These are phyloP conservation scores for Rhizopogon salebrosus DNA, from an alignment of 768 basidiomycete species.

Conservation along the genomic window DNA sequence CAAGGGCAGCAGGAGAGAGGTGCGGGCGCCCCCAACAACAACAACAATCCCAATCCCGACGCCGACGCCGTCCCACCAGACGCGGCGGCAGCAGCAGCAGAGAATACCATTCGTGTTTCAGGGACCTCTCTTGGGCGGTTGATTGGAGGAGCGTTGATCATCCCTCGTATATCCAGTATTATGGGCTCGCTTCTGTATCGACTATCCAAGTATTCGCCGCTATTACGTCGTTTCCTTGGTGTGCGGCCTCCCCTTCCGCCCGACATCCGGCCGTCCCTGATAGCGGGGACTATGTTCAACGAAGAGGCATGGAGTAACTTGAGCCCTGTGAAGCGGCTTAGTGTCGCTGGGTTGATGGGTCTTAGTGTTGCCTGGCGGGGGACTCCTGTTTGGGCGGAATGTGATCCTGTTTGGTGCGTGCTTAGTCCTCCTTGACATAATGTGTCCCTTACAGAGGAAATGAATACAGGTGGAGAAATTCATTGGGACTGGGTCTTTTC, in stretches of 20 bases:
- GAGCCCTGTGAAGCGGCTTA: slow-evolving; percentile 18
- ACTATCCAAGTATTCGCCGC: slow-evolving; percentile 36
- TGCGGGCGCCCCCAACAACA: slow-evolving; percentile 7
- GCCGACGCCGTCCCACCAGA: slow-evolving; percentile 16
- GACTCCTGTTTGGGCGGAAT: slow-evolving; percentile 56
- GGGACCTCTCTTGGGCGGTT: slow-evolving; percentile 58
- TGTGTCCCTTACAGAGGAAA: not conserved
- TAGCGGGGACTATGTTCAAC: slow-evolving; percentile 17
- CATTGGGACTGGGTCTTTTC: slow-evolving; percentile 63
- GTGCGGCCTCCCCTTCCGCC: slow-evolving; percentile 15
- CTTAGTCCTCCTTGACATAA: not conserved
- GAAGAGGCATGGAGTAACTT: slow-evolving; percentile 6
- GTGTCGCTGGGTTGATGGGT: slow-evolving; percentile 29
- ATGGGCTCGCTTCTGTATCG: slow-evolving; percentile 61
- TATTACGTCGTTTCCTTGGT: slow-evolving; percentile 22
- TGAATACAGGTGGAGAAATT: slow-evolving; percentile 57
- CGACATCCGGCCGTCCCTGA: slow-evolving; percentile 8
- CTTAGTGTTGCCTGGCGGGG: slow-evolving; percentile 50
- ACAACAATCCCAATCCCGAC: slow-evolving; percentile 6
- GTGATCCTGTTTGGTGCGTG: slow-evolving; percentile 67
- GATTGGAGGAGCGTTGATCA: slow-evolving; percentile 63
- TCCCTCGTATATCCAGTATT: slow-evolving; percentile 58
- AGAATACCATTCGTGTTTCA: slow-evolving; percentile 53
- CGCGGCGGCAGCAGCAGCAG: slow-evolving; percentile 46
- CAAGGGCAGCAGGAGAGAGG: slow-evolving; percentile 8